Base-by-base conservation (phyloP, 768 basidiomycete species). In the Leccinum sublutescens region DNA sequence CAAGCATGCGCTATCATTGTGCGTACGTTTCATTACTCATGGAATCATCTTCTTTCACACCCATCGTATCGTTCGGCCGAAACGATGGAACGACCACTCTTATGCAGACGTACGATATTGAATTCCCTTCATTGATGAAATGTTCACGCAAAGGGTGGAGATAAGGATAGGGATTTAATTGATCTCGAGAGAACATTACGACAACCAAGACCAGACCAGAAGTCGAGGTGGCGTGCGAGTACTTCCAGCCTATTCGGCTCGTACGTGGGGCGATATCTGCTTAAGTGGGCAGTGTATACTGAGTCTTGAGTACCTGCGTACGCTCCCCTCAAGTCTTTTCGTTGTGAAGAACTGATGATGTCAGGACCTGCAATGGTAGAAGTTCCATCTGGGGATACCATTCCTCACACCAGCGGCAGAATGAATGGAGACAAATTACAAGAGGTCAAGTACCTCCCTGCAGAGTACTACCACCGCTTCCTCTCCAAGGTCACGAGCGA, bases 401-500 rank as follows among this genome's bases (percentile, higher is more conserved):
- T 25, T 50, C 50, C 25, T 40, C 51, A n/a, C 36, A 50, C 52
- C 3, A 45, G 53, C 19, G 40, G 56, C 23, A 34, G 43, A 40
- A 48, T 29, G 15, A 56, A 56, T 12, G 51, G 45, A 43, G 62
- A 31, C 17, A 25, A 11, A 33, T 49, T 45, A 21, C 15, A 17
- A 34, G 48, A 48, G 17, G 36, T 36, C 49, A 48, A 47, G 50
- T 53, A 31, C 33, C 75, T 86, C 12, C 82, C 86, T 14, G 70
- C 77, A 23, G 77, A 76, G 17, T 85, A 76, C 69, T 88, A 89
- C 69, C 51, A 65, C 0, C 60, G 69, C 2, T 89, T 87, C 66
- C 73, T 89, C 23, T 88, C 88, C 3, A 70, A 77, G 47, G 61
- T 65, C 21, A 84, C 87, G 17, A 86, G 82, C 64, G 76, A 77